Conservation (phyloP, 257 asterid species). For the Solanum piurae region DNA sequence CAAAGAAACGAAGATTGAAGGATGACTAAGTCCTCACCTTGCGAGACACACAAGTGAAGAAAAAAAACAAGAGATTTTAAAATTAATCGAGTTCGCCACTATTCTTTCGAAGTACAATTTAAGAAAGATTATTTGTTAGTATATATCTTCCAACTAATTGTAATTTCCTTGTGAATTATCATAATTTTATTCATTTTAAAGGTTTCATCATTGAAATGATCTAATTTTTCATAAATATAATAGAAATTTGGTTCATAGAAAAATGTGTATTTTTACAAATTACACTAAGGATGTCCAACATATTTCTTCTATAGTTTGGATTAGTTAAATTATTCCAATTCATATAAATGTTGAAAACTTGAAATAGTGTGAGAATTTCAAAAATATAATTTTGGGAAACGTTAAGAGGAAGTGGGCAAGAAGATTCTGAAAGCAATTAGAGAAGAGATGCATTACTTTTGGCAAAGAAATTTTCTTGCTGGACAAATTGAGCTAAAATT, state of each 20-base stretch:
- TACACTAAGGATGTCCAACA: neutral
- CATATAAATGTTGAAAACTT: neutral
- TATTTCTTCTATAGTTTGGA: neutral
- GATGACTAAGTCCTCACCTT: neutral
- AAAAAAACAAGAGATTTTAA: too few species aligned
- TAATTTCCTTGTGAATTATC: neutral
- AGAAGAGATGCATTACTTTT: neutral
- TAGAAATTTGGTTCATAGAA: too few species aligned
- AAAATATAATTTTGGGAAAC: too few species aligned
- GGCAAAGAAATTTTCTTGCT: neutral
- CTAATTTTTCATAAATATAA: too few species aligned
- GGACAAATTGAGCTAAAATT: neutral
- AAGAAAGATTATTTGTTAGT: too few species aligned
- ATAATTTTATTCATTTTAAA: too few species aligned
- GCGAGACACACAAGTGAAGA: neutral
- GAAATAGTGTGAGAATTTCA: neutral
- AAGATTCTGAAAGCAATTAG: neutral
- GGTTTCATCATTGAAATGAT: neutral
- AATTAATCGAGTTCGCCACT: too few species aligned
- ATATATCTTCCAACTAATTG: neutral
- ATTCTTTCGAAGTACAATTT: too few species aligned
- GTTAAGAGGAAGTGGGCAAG: neutral
- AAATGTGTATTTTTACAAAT: too few species aligned
- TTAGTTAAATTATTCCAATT: neutral
- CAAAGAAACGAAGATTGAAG: neutral